Conservation (phyloP, 768 basidiomycete species). For the Termitomyces sp. region DNA sequence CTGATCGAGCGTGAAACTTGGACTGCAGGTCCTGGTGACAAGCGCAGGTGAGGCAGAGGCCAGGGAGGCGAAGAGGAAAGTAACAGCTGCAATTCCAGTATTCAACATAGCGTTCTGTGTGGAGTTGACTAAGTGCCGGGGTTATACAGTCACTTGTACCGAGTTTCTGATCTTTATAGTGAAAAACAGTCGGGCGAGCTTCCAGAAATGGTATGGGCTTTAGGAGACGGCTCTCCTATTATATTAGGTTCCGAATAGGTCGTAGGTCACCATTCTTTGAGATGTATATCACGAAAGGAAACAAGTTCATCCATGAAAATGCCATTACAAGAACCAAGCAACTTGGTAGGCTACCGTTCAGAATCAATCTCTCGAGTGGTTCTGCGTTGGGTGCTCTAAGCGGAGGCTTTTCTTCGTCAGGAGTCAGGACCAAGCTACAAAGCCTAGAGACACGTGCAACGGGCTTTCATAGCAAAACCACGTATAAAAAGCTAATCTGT, state of each 20-base stretch:
- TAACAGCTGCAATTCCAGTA: not conserved
- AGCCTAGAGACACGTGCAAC: not conserved
- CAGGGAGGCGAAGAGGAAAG: constrained; percentile 9
- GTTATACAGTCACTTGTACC: not conserved
- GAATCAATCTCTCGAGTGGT: no score
- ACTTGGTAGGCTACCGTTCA: not conserved
- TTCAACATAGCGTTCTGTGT: constrained; percentile 1
- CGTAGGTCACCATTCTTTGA: not conserved
- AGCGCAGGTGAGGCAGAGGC: constrained; percentile 20
- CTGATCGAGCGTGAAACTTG: constrained; percentile 5
- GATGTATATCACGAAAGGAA: not conserved
- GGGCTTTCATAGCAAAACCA: not conserved
- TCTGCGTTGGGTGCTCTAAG: no score
- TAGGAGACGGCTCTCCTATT: not conserved
- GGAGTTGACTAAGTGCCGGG: not conserved
- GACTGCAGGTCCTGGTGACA: constrained; percentile 7
- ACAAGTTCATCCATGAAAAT: not conserved
- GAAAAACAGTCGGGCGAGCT: not conserved
- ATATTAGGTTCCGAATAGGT: not conserved
- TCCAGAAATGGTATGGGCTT: not conserved
- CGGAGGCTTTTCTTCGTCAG: no score
- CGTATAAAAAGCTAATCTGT: no score
- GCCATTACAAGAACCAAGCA: no score
- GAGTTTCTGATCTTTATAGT: not conserved
- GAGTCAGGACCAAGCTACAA: not conserved